A percentile compares a stretch with the other conserved stretches of the same genome.
Conservation (phyloP, 345 rosid species). For the Carallia pectinifolia region DNA sequence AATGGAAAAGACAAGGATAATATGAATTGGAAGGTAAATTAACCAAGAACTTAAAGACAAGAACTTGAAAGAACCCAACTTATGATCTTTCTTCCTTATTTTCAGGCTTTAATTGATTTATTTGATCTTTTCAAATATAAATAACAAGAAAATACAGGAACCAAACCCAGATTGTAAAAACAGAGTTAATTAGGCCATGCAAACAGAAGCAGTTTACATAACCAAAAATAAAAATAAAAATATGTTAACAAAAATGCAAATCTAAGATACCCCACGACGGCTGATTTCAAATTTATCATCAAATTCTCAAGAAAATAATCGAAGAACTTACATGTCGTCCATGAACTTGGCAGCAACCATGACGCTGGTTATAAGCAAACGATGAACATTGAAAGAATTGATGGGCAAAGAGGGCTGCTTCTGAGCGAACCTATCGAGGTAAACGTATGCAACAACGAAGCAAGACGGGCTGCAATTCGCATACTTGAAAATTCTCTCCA, state of each 20-base stretch:
- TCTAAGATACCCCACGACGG: neutral
- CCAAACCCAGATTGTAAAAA: slow-evolving; percentile 12
- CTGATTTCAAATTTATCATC: too few species aligned
- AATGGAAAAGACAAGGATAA: neutral
- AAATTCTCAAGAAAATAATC: neutral
- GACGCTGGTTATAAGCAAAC: slow-evolving; percentile 83
- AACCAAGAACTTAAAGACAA: neutral
- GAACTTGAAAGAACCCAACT: neutral
- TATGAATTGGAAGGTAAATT: too few species aligned
- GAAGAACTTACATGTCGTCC: slow-evolving; percentile 79
- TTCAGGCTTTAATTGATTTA: neutral
- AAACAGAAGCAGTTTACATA: neutral
- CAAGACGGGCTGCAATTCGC: slow-evolving; percentile 92
- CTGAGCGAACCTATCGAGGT: slow-evolving; percentile 77
- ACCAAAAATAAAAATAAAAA: neutral
- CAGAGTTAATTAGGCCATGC: neutral
- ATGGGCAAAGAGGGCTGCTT: slow-evolving; percentile 74
- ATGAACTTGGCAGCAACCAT: slow-evolving; percentile 86
- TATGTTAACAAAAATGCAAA: neutral
- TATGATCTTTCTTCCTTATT: neutral
- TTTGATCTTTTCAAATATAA: neutral
- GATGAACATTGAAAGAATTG: slow-evolving; percentile 83
- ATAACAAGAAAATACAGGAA: neutral
- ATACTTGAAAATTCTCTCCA: slow-evolving; percentile 80
- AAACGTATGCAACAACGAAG: slow-evolving; percentile 80